Evolutionary conservation across 2,329 filamentous ascomycete genomes (phyloP), one percentile per base, ranked within the genome.

Genomic region (Paecilomyces dactylethromorphus): DNA sequence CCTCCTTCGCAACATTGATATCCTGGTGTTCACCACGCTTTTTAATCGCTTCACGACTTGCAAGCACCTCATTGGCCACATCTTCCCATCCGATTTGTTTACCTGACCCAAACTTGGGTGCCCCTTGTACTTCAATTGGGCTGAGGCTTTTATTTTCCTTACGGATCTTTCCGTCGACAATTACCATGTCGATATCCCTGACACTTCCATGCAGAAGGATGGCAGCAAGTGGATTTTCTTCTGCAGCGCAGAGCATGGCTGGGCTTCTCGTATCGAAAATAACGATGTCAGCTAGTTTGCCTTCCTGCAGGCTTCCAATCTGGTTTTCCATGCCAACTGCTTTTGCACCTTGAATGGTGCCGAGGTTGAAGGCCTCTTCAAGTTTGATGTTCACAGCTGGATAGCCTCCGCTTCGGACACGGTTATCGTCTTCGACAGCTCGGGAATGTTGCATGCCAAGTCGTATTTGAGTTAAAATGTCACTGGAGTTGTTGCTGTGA

Each of bases 171-270:
- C 78, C 78, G 65, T 79, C 73, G 3, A 81, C 70, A 57, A 80
- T 74, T 22, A 80, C 77, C 31, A 65, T 73, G 15, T 77, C 74
- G 3, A 81, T 69, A 66, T 81, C 78, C 2, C 67, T 65, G 3
- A 72, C 67, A 32, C 67, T 70, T 22, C 72, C 74, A 59, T 85
- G 82, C 50, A 85, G 68, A 31, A 85, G 78, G 1, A 85, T 71
- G 0, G 83, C 83, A 0, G 82, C 82, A 5, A 85, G 75, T 0
- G 82, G 81, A 57, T 85, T 82, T 3, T 62, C 69, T 80, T 81
- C 84, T 3, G 82, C 82, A 0, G 69, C 76, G 57, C 71, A 74
- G 1, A 84, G 69, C 63, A 85, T 68, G 2, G 63, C 67, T 0
- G 82, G 81, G 0, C 76, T 74, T 1, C 74, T 68, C 0, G 79